phyloP scores from a whole-genome alignment of 345 rosid genomes.

The Salix dunnii region DNA sequence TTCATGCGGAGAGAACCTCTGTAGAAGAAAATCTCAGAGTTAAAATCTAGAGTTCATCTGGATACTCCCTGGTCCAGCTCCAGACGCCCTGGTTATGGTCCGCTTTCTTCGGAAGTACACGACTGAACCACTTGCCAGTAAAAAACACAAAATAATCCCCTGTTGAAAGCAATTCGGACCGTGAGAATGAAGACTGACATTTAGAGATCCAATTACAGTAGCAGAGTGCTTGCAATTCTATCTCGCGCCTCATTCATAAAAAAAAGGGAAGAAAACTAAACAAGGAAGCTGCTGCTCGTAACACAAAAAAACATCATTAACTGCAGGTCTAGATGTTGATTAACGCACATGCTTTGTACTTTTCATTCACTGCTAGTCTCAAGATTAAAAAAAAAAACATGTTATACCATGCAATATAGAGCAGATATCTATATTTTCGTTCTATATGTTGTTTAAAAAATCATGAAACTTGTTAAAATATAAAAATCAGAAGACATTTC shows the following conservation, averaged over 20 bases:
- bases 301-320: too few relatives aligned
- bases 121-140: constrained; percentile 55
- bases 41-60: constrained; percentile 59
- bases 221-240: background rate
- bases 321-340: background rate
- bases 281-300: background rate
- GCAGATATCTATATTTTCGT: background rate
- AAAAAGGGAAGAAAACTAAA: background rate
- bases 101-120: constrained; percentile 64
- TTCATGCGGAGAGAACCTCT: background rate
- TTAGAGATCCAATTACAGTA: background rate
- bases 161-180: constrained; percentile 28
- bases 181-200: background rate
- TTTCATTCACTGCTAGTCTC: background rate
- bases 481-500: background rate
- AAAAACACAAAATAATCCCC: constrained; percentile 51
- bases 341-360: background rate
- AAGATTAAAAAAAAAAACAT: background rate
- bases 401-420: background rate
- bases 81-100: constrained; percentile 37
- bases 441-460: background rate
- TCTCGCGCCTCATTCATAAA: background rate
- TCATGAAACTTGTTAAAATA: background rate
- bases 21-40: background rate
- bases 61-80: constrained; percentile 55